A percentile compares a stretch with the other conserved stretches of the same genome.
These are phyloP conservation scores for Aspergillus luchuensis DNA, from an alignment of 2,329 filamentous ascomycete genomes.

Conservation along the genomic window DNA sequence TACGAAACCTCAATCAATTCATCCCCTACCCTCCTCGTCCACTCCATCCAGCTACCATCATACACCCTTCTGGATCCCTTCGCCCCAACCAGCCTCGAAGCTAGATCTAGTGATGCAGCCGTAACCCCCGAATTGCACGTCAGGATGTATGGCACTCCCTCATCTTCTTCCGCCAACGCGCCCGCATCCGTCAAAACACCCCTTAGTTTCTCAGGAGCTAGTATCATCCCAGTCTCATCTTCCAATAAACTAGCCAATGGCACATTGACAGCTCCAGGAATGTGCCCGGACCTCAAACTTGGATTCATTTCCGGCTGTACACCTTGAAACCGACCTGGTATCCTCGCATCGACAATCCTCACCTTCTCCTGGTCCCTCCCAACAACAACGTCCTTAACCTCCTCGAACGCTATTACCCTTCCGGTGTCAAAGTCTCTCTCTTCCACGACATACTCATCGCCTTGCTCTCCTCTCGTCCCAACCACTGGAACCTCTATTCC, in stretches of 20 bases:
- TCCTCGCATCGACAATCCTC: slow-evolving; percentile 26
- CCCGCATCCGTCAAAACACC: slow-evolving; percentile 21
- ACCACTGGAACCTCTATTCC: not conserved
- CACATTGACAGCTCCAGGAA: slow-evolving; percentile 30
- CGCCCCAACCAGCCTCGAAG: slow-evolving; percentile 23
- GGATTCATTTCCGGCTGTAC: slow-evolving; percentile 20
- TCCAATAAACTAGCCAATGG: slow-evolving; percentile 27
- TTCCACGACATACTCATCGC: not conserved
- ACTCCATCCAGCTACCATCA: slow-evolving; percentile 38
- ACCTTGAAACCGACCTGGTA: slow-evolving; percentile 24
- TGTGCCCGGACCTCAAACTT: slow-evolving; percentile 26
- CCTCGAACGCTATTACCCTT: slow-evolving; percentile 20
- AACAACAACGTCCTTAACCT: slow-evolving; percentile 12
- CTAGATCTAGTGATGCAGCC: slow-evolving; percentile 31
- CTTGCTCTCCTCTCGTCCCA: not conserved
- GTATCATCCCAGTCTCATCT: slow-evolving; percentile 12
- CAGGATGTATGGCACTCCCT: slow-evolving; percentile 20
- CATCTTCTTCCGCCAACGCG: slow-evolving; percentile 6
- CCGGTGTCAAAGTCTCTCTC: not conserved
- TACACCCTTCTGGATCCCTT: slow-evolving; percentile 26
- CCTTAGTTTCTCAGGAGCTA: slow-evolving; percentile 16
- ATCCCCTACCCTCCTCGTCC: slow-evolving; percentile 24
- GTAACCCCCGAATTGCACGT: slow-evolving; percentile 37
- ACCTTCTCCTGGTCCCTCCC: not conserved
- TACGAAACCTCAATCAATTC: slow-evolving; percentile 10